Evolutionary conservation across 2,329 filamentous ascomycete species (phyloP).

Genomic region (Alternaria arborescens): DNA sequence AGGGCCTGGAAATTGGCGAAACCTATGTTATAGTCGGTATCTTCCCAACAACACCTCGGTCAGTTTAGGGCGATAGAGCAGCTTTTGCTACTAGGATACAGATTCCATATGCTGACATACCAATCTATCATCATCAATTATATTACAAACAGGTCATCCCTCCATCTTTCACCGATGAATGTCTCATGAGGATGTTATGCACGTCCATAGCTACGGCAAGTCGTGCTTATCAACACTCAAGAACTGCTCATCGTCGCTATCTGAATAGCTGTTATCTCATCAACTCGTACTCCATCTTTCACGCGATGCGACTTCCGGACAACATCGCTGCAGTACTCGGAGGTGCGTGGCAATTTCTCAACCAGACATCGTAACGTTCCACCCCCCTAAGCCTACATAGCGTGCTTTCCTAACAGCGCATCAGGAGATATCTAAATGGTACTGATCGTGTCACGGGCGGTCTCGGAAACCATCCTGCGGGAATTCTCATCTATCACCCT

Average conservation of each 20-base stretch:
- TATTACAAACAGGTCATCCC: not conserved
- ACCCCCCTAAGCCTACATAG: too few species aligned
- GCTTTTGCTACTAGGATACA: not conserved
- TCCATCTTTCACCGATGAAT: not conserved
- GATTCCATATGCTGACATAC: not conserved
- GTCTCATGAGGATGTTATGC: not conserved
- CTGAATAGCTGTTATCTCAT: not conserved
- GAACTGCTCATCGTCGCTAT: not conserved
- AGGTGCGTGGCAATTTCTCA: slow-evolving; percentile 20
- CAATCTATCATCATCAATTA: not conserved
- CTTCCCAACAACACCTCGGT: not conserved
- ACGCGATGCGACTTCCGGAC: slow-evolving; percentile 17
- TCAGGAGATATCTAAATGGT: not conserved
- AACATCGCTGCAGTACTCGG: slow-evolving; percentile 14
- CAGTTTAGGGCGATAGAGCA: not conserved
- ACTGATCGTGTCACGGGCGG: not conserved
- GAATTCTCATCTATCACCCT: not conserved
- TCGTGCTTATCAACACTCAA: not conserved
- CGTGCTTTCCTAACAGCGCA: not conserved
- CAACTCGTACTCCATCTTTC: not conserved
- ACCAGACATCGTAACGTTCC: slow-evolving; percentile 12
- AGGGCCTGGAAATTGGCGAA: not conserved
- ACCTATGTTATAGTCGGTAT: not conserved
- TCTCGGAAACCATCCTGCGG: not conserved
- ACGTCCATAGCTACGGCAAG: not conserved